Base-by-base conservation (phyloP, 331 rosid species). In the Prunus yedoensis region DNA sequence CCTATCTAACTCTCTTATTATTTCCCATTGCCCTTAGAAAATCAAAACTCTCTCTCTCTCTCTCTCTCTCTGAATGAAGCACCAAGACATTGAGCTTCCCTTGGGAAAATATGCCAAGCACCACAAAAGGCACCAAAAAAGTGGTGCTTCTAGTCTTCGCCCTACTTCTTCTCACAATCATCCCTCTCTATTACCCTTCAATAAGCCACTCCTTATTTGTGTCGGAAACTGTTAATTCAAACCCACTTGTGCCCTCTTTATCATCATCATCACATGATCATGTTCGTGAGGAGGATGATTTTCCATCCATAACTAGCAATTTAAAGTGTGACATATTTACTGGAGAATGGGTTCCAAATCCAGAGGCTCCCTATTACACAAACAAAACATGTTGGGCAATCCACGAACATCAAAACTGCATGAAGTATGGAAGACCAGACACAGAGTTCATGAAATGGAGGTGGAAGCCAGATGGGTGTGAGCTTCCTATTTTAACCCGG, bases 341-440 rank as follows among this genome's bases (percentile, higher is more conserved):
- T 4, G 91, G 91, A 5, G 89, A 87, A 53, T 87, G 91, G 91
- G 28, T 87, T 10, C 87, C 84, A 14, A 83, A 87, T 30, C 89
- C 87, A 1, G 74, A 82, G 5, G 91, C 89, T 41, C 91, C 91
- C 0, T 87, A 83, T 7, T 87, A 87, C 74, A 59, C 84, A 35
- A 87, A 86, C 83, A 75, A 27, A 1, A 84, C 84, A 3, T 87
- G 91, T 45, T 87, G 89, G 89, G 91, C 89, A 63, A 83, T 87
- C 27, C 91, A 87, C 43, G 99, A 94, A 66, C 97, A 94, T 25
- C 99, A 94, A 28, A 94, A 94, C 41, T 94, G 99, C 74, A 88
- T 91, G 74, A 94, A 94, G 32, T 90, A 94, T 78, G 99, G 99
- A 0, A 87, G 97, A 23, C 96, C 93, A 0, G 99, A 94, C 65